Conservation (phyloP, 2,329 filamentous ascomycete species). For the Colletotrichum melonis region DNA sequence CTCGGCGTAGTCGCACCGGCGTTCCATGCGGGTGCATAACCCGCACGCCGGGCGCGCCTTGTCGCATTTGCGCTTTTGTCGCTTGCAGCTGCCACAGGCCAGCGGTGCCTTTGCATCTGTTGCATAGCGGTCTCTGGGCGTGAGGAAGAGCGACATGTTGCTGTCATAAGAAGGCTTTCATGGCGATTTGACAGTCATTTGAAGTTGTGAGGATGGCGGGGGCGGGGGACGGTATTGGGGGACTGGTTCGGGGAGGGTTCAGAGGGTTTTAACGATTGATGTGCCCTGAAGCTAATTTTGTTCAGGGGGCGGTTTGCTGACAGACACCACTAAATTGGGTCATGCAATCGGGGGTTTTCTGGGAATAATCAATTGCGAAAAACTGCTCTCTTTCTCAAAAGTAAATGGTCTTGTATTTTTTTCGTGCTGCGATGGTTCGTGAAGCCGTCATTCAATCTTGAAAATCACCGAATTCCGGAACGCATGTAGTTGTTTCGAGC, state of each 20-base stretch:
- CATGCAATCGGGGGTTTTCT: background rate
- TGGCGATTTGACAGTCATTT: background rate
- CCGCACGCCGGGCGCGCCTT: slow-evolving; percentile 60
- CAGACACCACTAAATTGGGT: background rate
- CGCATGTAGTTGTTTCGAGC: background rate
- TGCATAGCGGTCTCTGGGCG: slow-evolving; percentile 1
- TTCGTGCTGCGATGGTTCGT: background rate
- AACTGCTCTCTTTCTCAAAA: background rate
- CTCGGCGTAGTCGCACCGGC: slow-evolving; percentile 55
- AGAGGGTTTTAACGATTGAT: too few relatives aligned
- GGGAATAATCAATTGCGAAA: background rate
- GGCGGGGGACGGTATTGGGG: too few relatives aligned
- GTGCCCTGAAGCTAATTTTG: background rate
- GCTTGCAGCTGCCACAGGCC: slow-evolving; percentile 26
- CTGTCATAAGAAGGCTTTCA: background rate
- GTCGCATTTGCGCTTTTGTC: slow-evolving; percentile 64
- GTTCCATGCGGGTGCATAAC: slow-evolving; percentile 56
- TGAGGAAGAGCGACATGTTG: slow-evolving; percentile 8
- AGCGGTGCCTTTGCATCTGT: slow-evolving; percentile 17
- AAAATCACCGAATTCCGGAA: background rate
- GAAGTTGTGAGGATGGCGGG: background rate
- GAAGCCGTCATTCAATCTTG: too few relatives aligned
- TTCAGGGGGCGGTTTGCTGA: background rate
- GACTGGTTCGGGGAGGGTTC: too few relatives aligned
- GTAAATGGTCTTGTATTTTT: background rate